A percentile compares a stretch with the other conserved stretches of the same genome.
Conservation (phyloP, 345 rosid species). For the Pugionium dolabratum region DNA sequence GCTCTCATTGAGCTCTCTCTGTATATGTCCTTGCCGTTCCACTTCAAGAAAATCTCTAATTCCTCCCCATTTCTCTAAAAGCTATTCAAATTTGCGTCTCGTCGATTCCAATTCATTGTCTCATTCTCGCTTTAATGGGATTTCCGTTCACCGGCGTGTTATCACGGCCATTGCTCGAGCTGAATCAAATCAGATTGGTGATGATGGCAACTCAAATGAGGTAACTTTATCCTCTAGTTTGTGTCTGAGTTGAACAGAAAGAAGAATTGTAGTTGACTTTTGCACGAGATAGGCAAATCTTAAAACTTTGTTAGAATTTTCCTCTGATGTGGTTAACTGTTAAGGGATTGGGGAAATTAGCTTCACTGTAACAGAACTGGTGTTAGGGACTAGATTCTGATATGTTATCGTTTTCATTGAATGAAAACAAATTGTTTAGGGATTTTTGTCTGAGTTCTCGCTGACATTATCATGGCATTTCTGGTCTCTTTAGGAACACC, state of each 20-base stretch:
- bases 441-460: neutral
- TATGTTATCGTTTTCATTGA: no score
- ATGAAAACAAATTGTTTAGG: neutral
- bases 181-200: slow-evolving; percentile 48
- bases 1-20: slow-evolving; percentile 46
- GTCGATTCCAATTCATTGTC: slow-evolving; percentile 21
- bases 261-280: neutral
- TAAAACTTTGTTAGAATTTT: neutral
- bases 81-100: slow-evolving; percentile 12
- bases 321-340: neutral
- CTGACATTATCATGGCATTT: slow-evolving; percentile 12
- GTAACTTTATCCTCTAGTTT: slow-evolving; percentile 34
- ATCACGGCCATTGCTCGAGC: slow-evolving; percentile 53
- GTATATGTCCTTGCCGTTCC: slow-evolving; percentile 51
- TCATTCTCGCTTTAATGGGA: slow-evolving; percentile 27
- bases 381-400: no score
- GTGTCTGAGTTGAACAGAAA: neutral
- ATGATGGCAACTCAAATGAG: slow-evolving; percentile 48
- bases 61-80: slow-evolving; percentile 23
- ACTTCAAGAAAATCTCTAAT: slow-evolving; percentile 40
- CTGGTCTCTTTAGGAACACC: slow-evolving; percentile 51
- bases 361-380: no score
- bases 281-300: neutral
- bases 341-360: no score
- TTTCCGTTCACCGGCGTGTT: slow-evolving; percentile 46